Percentiles rank a stretch among this genome's conserved stretches.
phyloP scores from a whole-genome alignment of 306 rosid species.

The Mimosa pudica region DNA sequence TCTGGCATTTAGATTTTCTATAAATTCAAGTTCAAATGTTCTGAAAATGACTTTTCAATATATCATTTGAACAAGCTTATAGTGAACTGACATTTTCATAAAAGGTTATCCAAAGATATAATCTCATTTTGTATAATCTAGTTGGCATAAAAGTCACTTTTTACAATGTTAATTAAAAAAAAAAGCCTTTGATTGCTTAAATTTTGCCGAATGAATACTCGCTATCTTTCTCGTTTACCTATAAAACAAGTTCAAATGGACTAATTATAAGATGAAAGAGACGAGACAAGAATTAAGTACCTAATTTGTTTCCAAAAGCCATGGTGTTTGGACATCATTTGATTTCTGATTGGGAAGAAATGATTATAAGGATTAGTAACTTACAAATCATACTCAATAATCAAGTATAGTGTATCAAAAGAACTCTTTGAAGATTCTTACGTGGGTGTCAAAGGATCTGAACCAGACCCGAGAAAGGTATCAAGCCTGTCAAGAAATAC shows the following conservation, averaged over 20 bases:
- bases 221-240: neutral
- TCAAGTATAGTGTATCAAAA: neutral
- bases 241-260: neutral
- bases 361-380: neutral
- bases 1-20: no score
- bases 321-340: slow-evolving; percentile 30
- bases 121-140: no score
- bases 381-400: neutral
- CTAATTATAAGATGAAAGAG: slow-evolving; percentile 16
- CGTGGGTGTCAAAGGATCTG: slow-evolving; percentile 51
- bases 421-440: slow-evolving; percentile 32
- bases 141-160: no score
- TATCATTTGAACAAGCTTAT: no score
- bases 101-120: no score
- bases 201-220: neutral
- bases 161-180: no score
- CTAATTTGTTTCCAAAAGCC: slow-evolving; percentile 40
- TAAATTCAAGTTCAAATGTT: no score
- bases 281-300: slow-evolving; percentile 16
- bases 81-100: no score
- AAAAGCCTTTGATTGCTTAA: neutral
- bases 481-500: slow-evolving; percentile 40
- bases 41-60: no score
- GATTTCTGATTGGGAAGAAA: slow-evolving; percentile 35
- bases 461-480: slow-evolving; percentile 37